Conservation (phyloP, 495 filamentous ascomycete genomes). For the Annulohypoxylon stygium region DNA sequence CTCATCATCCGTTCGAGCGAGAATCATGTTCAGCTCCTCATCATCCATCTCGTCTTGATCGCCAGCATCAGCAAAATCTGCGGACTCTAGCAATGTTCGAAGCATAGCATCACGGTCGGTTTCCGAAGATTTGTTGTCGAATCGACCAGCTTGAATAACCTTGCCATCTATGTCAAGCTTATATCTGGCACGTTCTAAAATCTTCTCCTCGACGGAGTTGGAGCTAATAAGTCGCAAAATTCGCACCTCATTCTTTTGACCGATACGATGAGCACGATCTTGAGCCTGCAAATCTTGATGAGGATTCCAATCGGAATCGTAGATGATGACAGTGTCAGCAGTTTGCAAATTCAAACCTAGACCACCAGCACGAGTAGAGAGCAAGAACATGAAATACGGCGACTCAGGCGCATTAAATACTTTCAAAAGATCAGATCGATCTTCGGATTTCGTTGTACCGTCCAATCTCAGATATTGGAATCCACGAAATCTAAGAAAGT, state of each 20-base stretch:
- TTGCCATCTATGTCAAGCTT: constrained; percentile 99
- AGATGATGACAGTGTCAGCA: constrained; percentile 98
- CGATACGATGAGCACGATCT: constrained; percentile 99
- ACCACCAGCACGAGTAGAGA: constrained; percentile 99
- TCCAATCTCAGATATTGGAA: constrained; percentile 91
- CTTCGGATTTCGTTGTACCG: constrained; percentile 96
- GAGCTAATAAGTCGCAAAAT: constrained; percentile 95
- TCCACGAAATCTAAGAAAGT: constrained; percentile 87
- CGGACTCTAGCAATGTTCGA: constrained; percentile 88
- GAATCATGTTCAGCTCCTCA: constrained; percentile 92
- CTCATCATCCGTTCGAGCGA: constrained; percentile 82
- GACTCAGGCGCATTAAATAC: constrained; percentile 91
- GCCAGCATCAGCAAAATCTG: constrained; percentile 84
- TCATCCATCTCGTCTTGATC: constrained; percentile 97
- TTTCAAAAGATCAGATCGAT: constrained; percentile 89
- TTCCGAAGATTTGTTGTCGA: constrained; percentile 99
- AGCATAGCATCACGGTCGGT: constrained; percentile 97
- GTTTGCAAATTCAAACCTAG: constrained; percentile 96
- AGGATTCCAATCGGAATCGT: constrained; percentile 99
- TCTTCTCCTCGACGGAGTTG: constrained; percentile 98
- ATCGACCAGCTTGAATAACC: constrained; percentile 98
- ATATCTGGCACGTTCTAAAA: constrained; percentile 94
- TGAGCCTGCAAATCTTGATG: constrained; percentile 99
- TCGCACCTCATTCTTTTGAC: constrained; percentile 98
- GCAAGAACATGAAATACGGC: constrained; percentile 95